Base-by-base conservation (phyloP, 148 eudicot species). In the Cornus suecica region DNA sequence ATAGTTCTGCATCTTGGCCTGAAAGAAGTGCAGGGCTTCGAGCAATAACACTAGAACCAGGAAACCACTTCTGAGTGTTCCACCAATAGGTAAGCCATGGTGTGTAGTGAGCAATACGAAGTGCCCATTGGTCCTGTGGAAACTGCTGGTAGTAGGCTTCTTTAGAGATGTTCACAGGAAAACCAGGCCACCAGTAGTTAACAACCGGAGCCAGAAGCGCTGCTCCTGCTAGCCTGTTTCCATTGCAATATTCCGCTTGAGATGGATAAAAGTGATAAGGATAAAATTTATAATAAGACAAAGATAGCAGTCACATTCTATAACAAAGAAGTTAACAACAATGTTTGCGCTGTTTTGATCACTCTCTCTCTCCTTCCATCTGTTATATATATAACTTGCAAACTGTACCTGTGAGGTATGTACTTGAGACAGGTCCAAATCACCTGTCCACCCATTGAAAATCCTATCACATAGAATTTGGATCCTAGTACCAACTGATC, bases 81-180 rank as follows among this genome's bases (percentile, higher is more conserved):
- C 93, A 93, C 97, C 97, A 92, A 68, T 87, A 86, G 67, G 86
- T 80, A 34, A 92, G 86, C 95, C 88, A 85, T 10, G 97, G 97
- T 24, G 79, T n/a, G 51, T 89, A 86, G 74, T 89, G 92, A 26
- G 85, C 79, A 66, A 93, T 83, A 10, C 85, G 78, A 32, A 80
- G 29, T 9, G 93, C 79, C 93, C 87, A 85, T 71, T 80, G 87
- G 73, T 92, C 94, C 80, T 70, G 80, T 54, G 77, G 78, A 66
- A 85, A 81, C 65, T 78, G 87, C 83, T 54, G 65, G 31, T 80
- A 69, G 73, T 72, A 90, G 24, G 84, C 81, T 74, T 82, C 87
- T 10, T 41, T 65, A 1, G 88, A 79, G 31, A 93, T 27, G 75
- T 90, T 84, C 14, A 87, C 74, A 29, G 98, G 94, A 16, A 91